phyloP scores from a whole-genome alignment of 176 grass and related monocot species.

The maize (Zea mays) region Zm-B73-REFERENCE-NAM-5.0 NC_050098.1:195859501-195860000 shows the following conservation, averaged over 20 bases:
- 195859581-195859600: background rate
- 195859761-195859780: background rate
- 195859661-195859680: conserved; percentile 25
- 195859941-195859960: conserved; percentile 9
- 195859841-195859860: background rate
- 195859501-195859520: conserved; percentile 3
- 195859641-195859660: background rate
- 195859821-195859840: conserved; percentile 18
- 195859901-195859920: conserved; percentile 14
- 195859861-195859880: conserved; percentile 16
- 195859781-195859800: background rate
- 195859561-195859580: background rate
- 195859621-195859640: background rate
- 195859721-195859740: conserved; percentile 15
- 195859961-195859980: conserved; percentile 33
- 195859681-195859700: conserved; percentile 27
- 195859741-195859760: conserved; percentile 8
- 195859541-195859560: background rate
- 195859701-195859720: conserved; percentile 18
- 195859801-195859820: conserved; percentile 30
- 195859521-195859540: background rate
- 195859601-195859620: background rate
- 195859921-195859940: conserved; percentile 6
- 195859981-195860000: conserved; percentile 8
- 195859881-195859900: background rate